Evolutionary conservation across 305 asterid genomes (phyloP).

Genomic region (Fraxinus latifolia): DNA sequence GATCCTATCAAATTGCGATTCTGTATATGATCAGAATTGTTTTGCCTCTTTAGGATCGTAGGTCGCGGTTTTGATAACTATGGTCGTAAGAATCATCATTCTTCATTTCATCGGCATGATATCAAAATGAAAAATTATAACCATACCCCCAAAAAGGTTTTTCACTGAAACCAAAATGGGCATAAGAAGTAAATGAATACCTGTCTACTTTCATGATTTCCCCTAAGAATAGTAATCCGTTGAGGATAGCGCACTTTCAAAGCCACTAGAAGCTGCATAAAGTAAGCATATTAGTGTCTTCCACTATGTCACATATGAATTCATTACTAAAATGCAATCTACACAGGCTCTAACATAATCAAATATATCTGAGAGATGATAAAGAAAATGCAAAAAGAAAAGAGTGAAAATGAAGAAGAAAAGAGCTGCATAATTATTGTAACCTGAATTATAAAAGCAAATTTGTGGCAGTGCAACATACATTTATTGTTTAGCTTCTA

Average conservation of each 20-base stretch:
- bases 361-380: neutral
- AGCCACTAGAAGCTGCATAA: constrained; percentile 87
- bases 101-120: neutral
- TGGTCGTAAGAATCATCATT: neutral
- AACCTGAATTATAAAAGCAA: constrained; percentile 14
- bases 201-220: constrained; percentile 97
- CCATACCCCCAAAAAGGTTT: neutral
- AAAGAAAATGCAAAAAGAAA: neutral
- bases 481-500: constrained; percentile 20
- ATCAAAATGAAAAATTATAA: neutral
- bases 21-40: neutral
- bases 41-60: neutral
- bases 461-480: neutral
- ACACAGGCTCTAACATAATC: neutral
- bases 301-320: neutral
- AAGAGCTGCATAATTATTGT: constrained; percentile 3
- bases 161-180: neutral
- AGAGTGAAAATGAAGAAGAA: neutral
- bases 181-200: constrained; percentile 26
- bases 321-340: neutral
- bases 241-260: constrained; percentile 89
- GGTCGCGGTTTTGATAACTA: neutral
- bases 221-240: constrained; percentile 89
- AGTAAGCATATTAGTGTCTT: constrained; percentile 23
- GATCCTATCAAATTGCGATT: neutral